Evolutionary conservation across 345 rosid species (phyloP).

Genomic region (Noccaea caerulescens): DNA sequence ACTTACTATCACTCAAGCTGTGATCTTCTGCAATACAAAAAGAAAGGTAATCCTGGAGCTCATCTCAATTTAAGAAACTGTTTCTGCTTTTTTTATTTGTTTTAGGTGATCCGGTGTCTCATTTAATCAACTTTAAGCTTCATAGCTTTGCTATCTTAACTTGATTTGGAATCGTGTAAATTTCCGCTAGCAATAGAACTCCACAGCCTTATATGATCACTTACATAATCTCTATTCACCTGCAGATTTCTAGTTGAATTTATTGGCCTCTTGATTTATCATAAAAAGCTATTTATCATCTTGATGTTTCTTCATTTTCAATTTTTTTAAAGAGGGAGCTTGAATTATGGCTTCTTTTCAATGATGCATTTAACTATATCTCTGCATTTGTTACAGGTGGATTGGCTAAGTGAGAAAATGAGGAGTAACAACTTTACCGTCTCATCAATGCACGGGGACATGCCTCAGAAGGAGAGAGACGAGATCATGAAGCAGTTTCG

Average conservation of each 20-base stretch:
- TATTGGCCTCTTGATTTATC: neutral
- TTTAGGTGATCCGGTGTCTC: slow-evolving; percentile 46
- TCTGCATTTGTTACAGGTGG: slow-evolving; percentile 62
- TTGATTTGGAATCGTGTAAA: slow-evolving; percentile 19
- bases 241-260: slow-evolving; percentile 9
- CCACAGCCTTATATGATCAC: neutral
- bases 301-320: slow-evolving; percentile 1
- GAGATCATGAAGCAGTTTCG: slow-evolving; percentile 86
- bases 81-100: neutral
- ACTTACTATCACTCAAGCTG: slow-evolving; percentile 91
- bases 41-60: slow-evolving; percentile 63
- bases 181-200: neutral
- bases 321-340: neutral
- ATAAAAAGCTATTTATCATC: neutral
- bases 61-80: neutral
- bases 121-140: slow-evolving; percentile 6
- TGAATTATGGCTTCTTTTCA: slow-evolving; percentile 5
- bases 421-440: slow-evolving; percentile 88
- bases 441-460: slow-evolving; percentile 99
- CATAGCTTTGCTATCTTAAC: neutral
- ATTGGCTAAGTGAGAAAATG: slow-evolving; percentile 98
- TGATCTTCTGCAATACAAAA: slow-evolving; percentile 97
- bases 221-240: neutral
- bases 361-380: neutral
- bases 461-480: slow-evolving; percentile 99